phyloP scores from a whole-genome alignment of 352 stramenopile species.

The Hyaloperonospora brassicae region DNA sequence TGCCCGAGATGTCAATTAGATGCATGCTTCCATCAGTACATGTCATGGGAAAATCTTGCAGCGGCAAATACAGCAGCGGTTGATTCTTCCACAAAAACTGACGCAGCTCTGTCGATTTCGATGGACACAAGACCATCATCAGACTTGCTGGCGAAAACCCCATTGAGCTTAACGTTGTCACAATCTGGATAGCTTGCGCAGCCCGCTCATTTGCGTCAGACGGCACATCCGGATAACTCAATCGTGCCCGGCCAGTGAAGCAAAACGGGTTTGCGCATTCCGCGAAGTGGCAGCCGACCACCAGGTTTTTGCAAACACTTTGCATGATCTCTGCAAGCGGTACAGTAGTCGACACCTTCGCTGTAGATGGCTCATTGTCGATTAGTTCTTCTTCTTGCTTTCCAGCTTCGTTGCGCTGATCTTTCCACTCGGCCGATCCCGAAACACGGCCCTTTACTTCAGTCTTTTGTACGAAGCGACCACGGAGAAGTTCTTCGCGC shows the following conservation, averaged over 20 bases:
- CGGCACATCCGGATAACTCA: not conserved
- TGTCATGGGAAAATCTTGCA: conserved; percentile 40
- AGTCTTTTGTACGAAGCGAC: conserved; percentile 25
- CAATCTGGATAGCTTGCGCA: conserved; percentile 38
- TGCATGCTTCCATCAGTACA: not conserved
- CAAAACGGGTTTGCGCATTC: conserved; percentile 44
- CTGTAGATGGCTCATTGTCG: not conserved
- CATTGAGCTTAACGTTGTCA: conserved; percentile 30
- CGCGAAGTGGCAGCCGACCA: conserved; percentile 33
- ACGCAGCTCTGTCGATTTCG: conserved; percentile 21
- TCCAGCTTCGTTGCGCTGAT: conserved; percentile 57
- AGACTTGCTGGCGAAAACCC: conserved; percentile 33
- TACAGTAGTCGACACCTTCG: conserved; percentile 1
- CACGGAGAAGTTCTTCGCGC: conserved; percentile 35
- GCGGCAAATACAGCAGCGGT: conserved; percentile 44
- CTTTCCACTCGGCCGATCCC: conserved; percentile 74
- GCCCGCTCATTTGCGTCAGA: conserved; percentile 38
- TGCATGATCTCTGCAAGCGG: conserved; percentile 30
- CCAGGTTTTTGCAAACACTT: conserved; percentile 37
- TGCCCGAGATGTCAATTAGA: conserved; percentile 50
- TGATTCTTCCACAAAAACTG: conserved; percentile 33
- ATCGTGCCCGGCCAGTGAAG: conserved; percentile 15
- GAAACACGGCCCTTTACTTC: conserved; percentile 71
- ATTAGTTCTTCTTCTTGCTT: conserved; percentile 10
- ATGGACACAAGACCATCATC: conserved; percentile 33